phyloP scores from a whole-genome alignment of 345 rosid species.

The Trapa incisa region DNA sequence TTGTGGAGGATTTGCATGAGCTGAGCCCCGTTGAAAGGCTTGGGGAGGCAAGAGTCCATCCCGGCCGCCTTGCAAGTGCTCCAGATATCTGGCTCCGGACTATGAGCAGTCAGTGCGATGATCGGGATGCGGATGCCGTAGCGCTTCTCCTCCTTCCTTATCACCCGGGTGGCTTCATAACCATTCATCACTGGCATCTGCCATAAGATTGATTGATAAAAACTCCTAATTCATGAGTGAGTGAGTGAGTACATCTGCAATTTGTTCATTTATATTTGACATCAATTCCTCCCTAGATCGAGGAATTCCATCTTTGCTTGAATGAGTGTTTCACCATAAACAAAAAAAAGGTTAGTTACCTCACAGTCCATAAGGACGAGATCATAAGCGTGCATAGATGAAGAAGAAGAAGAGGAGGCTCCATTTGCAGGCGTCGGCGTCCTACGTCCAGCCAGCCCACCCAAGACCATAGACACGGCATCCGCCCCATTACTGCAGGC shows the following conservation, averaged over 20 bases:
- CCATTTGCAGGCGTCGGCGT: conserved; percentile 7
- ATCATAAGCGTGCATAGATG: conserved; percentile 21
- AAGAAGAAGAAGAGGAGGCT: conserved; percentile 15
- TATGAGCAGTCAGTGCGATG: conserved; percentile 57
- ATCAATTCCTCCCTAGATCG: too few relatives aligned
- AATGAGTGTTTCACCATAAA: neutral
- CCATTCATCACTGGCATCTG: conserved; percentile 81
- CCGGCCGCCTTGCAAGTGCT: conserved; percentile 38
- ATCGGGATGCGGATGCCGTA: conserved; percentile 41
- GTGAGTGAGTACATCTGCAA: too few relatives aligned
- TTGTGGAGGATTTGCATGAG: conserved; percentile 22
- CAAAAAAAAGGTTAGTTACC: conserved; percentile 22
- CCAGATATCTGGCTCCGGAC: conserved; percentile 25
- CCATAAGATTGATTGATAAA: neutral
- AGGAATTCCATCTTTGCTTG: too few relatives aligned
- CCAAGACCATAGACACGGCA: conserved; percentile 32
- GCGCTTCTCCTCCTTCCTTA: conserved; percentile 37
- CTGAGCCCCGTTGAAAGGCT: conserved; percentile 20
- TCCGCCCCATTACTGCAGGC: conserved; percentile 41
- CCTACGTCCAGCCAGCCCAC: conserved; percentile 14
- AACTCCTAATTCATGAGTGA: neutral
- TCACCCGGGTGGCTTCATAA: conserved; percentile 47
- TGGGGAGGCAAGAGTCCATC: conserved; percentile 47
- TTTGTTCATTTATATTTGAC: too few relatives aligned
- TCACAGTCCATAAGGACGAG: conserved; percentile 78